Conservation (phyloP, 257 asterid genomes). For the Cordia subcordata region DNA sequence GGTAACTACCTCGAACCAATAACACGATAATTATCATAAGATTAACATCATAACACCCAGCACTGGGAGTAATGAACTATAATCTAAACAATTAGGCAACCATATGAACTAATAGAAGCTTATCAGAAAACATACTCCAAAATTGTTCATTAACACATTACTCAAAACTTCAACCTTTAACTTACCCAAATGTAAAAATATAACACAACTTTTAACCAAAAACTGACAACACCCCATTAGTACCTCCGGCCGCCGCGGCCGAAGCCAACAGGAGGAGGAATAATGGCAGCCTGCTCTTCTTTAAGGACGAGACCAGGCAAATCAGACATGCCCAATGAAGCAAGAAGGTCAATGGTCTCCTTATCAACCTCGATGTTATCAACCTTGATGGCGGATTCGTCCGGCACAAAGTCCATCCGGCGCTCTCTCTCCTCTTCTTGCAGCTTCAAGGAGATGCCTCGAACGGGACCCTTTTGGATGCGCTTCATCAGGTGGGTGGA, state of each 20-base stretch:
- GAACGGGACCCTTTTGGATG: conserved; percentile 64
- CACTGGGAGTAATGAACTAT: background rate
- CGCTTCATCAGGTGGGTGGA: conserved; percentile 73
- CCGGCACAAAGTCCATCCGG: conserved; percentile 73
- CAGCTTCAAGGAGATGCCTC: conserved; percentile 67
- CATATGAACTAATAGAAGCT: background rate
- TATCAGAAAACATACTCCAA: background rate
- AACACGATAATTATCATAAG: too few species aligned
- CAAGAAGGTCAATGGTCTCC: conserved; percentile 59
- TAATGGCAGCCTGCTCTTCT: conserved; percentile 25
- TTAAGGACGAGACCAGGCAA: conserved; percentile 50
- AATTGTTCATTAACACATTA: background rate
- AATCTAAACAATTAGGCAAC: background rate
- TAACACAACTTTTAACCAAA: background rate
- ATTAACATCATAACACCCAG: background rate
- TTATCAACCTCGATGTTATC: conserved; percentile 63
- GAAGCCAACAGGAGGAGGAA: conserved; percentile 18
- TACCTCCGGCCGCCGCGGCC: conserved; percentile 37
- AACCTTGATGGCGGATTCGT: conserved; percentile 50
- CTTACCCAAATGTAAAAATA: background rate
- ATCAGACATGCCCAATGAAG: conserved; percentile 53
- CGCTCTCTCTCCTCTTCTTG: conserved; percentile 83
- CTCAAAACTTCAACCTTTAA: background rate
- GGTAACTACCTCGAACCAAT: too few species aligned
- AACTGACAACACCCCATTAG: background rate